These are phyloP conservation scores for Cystobasidiaceae sp. DNA, from an alignment of 1,284 basidiomycete species.

Conservation along the genomic window DNA sequence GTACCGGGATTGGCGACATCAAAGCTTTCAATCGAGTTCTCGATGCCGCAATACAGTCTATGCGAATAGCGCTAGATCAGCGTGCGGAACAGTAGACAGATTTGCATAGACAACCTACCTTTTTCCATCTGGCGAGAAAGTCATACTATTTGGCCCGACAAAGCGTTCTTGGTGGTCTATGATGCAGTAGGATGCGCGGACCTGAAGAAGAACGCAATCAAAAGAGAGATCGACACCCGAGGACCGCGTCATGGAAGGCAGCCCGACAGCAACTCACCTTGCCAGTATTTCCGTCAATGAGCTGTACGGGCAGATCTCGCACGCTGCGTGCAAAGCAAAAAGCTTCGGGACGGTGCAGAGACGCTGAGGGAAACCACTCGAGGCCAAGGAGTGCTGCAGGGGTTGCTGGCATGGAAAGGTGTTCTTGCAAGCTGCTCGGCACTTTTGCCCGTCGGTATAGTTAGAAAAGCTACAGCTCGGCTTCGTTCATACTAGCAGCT, in stretches of 20 bases:
- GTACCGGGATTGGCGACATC: constrained; percentile 64
- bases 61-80: neutral
- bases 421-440: neutral
- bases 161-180: constrained; percentile 84
- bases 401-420: constrained; percentile 1
- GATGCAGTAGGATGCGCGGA: constrained; percentile 83
- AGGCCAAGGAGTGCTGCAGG: constrained; percentile 19
- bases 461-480: too few relatives aligned
- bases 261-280: constrained; percentile 58
- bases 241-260: neutral
- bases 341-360: constrained; percentile 54
- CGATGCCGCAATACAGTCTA: constrained; percentile 83
- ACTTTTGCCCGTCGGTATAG: neutral
- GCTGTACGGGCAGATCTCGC: constrained; percentile 70
- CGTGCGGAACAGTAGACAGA: neutral
- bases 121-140: constrained; percentile 64
- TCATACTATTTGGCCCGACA: constrained; percentile 72
- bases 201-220: constrained; percentile 49
- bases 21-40: constrained; percentile 82
- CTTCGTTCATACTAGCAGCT: neutral
- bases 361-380: constrained; percentile 72
- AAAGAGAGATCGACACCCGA: neutral
- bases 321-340: constrained; percentile 77
- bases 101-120: constrained; percentile 54
- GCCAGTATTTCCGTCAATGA: constrained; percentile 71